Percentiles rank a stretch among this genome's conserved stretches.
Conservation (phyloP, 495 filamentous ascomycete genomes). For the Trichoderma orchidacearum region DNA sequence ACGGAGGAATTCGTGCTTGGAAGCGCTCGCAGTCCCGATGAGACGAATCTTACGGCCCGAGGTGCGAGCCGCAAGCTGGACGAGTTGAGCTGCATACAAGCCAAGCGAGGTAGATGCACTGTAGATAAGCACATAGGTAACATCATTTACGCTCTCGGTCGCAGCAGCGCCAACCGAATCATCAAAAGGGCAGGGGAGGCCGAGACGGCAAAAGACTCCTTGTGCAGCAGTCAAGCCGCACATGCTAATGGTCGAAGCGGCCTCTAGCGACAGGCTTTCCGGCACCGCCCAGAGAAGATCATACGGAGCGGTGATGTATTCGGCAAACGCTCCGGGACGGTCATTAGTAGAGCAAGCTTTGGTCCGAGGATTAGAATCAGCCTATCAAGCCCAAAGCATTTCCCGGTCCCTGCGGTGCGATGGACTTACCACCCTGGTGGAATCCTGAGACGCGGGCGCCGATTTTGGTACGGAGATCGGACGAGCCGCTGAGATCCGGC, state of each 20-base stretch:
- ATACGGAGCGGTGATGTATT: conserved; percentile 17
- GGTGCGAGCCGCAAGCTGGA: conserved; percentile 7
- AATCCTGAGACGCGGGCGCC: conserved; percentile 1
- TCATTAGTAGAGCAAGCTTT: conserved; percentile 22
- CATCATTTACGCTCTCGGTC: not conserved
- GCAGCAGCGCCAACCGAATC: not conserved
- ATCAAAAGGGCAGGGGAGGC: conserved; percentile 14
- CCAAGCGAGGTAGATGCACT: conserved; percentile 27
- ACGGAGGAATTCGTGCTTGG: conserved; percentile 11
- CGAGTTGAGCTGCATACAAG: conserved; percentile 23
- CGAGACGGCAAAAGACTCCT: conserved; percentile 18
- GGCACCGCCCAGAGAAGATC: conserved; percentile 25
- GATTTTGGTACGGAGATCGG: not conserved
- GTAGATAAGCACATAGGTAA: conserved; percentile 18
- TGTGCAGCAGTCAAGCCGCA: conserved; percentile 16
- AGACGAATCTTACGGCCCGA: conserved; percentile 12
- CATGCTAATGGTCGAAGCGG: conserved; percentile 18
- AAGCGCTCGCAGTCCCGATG: conserved; percentile 19
- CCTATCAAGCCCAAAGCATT: too few species aligned
- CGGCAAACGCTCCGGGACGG: conserved; percentile 25
- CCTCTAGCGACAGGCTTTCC: conserved; percentile 11
- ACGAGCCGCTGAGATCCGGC: not conserved
- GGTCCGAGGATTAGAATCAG: not conserved
- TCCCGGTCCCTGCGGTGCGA: too few species aligned
- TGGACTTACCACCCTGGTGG: conserved; percentile 8